Conservation (phyloP, 805 yeast species). For the Komagataella kurtzmanii region DNA sequence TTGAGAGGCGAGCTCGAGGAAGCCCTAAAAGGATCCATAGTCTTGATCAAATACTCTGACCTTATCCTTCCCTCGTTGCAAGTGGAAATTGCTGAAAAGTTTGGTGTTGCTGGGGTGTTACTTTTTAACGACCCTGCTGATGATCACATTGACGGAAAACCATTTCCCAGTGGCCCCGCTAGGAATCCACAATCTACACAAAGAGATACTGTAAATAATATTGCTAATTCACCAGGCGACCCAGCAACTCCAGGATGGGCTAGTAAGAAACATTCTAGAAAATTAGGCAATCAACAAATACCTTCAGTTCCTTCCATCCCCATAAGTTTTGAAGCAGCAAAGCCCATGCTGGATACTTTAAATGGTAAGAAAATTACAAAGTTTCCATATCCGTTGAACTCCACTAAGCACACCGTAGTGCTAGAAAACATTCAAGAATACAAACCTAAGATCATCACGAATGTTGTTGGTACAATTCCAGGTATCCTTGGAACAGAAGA, state of each 20-base stretch:
- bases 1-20: constrained; percentile 14
- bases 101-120: constrained; percentile 47
- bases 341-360: constrained; percentile 37
- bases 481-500: constrained; percentile 30
- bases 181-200: constrained; percentile 58
- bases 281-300: constrained; percentile 25
- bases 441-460: constrained; percentile 21
- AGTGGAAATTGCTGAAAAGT: constrained; percentile 51
- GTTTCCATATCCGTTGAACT: constrained; percentile 31
- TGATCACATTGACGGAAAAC: constrained; percentile 15
- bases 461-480: constrained; percentile 32
- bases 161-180: constrained; percentile 59
- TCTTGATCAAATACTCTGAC: constrained; percentile 42
- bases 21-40: constrained; percentile 32
- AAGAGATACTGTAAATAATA: constrained; percentile 29
- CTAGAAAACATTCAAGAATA: constrained; percentile 22
- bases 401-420: constrained; percentile 12
- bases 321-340: constrained; percentile 38
- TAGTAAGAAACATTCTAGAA: constrained; percentile 28
- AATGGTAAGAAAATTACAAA: constrained; percentile 39
- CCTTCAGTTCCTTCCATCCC: constrained; percentile 56
- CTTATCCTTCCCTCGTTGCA: constrained; percentile 51
- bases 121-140: constrained; percentile 32
- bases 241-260: constrained; percentile 53
- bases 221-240: constrained; percentile 47